Evolutionary conservation across 139 green algal genomes (phyloP).

Genomic region (Ettlia oleoabundans): DNA sequence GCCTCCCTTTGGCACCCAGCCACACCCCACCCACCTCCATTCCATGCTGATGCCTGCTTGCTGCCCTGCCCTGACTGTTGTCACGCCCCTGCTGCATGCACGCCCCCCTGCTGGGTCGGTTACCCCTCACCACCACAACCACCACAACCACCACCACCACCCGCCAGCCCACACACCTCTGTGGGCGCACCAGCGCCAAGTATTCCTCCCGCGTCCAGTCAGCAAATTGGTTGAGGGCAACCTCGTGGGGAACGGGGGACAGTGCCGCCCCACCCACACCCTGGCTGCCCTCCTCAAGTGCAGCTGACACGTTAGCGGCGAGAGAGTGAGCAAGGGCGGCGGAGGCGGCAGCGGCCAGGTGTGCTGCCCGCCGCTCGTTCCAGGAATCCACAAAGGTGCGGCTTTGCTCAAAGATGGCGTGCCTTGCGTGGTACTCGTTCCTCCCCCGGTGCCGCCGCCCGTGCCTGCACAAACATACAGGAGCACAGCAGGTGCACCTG

Average conservation of each 20-base stretch:
- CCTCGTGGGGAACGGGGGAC: constrained; percentile 21
- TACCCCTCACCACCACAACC: too few relatives aligned
- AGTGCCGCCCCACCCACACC: too few relatives aligned
- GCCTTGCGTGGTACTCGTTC: constrained; percentile 47
- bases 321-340: not conserved
- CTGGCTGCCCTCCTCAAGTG: not conserved
- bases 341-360: not conserved
- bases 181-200: constrained; percentile 37
- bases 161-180: constrained; percentile 1
- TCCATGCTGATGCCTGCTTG: too few relatives aligned
- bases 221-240: constrained; percentile 58
- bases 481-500: not conserved
- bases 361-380: constrained; percentile 4
- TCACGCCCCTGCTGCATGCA: too few relatives aligned
- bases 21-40: too few relatives aligned
- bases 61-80: too few relatives aligned
- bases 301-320: not conserved
- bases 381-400: constrained; percentile 35
- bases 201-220: constrained; percentile 63
- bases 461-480: too few relatives aligned
- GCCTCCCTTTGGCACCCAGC: too few relatives aligned
- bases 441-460: constrained; percentile 49
- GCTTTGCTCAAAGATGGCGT: constrained; percentile 41
- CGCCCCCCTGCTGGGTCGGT: too few relatives aligned
- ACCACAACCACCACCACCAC: too few relatives aligned